Conservation (phyloP, 106 monocot genomes). For the Dioscorea dumetorum region DNA sequence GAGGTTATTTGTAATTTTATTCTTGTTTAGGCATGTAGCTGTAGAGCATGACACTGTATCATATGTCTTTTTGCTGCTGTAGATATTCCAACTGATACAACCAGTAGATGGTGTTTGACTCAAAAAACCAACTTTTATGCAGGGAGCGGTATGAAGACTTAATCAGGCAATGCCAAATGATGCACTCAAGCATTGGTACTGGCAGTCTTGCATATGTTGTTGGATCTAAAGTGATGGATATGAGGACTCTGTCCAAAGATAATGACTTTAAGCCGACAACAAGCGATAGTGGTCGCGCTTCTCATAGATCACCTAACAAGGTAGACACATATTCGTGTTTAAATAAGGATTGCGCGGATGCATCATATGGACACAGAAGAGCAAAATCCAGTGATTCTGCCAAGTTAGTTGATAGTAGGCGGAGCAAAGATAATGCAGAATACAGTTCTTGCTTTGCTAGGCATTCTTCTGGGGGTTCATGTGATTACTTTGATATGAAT, state of each 20-base stretch:
- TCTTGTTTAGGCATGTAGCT: too few species aligned
- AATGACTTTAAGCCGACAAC: constrained; percentile 30
- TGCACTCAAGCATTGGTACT: constrained; percentile 91
- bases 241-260: constrained; percentile 71
- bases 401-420: constrained; percentile 31
- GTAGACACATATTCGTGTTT: constrained; percentile 17
- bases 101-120: not conserved
- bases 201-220: constrained; percentile 92
- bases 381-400: constrained; percentile 49
- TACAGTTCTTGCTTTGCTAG: constrained; percentile 32
- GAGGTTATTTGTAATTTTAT: too few species aligned
- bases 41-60: too few species aligned
- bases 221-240: constrained; percentile 97
- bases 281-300: constrained; percentile 17
- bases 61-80: too few species aligned
- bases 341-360: constrained; percentile 21
- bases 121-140: constrained; percentile 11
- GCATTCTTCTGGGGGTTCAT: constrained; percentile 14
- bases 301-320: constrained; percentile 18
- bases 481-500: constrained; percentile 22
- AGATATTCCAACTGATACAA: too few species aligned
- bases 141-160: constrained; percentile 89
- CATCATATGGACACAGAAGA: constrained; percentile 23
- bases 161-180: constrained; percentile 74
- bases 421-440: constrained; percentile 26